phyloP scores from a whole-genome alignment of 768 basidiomycete genomes.

The Mycena albidolilacea region DNA sequence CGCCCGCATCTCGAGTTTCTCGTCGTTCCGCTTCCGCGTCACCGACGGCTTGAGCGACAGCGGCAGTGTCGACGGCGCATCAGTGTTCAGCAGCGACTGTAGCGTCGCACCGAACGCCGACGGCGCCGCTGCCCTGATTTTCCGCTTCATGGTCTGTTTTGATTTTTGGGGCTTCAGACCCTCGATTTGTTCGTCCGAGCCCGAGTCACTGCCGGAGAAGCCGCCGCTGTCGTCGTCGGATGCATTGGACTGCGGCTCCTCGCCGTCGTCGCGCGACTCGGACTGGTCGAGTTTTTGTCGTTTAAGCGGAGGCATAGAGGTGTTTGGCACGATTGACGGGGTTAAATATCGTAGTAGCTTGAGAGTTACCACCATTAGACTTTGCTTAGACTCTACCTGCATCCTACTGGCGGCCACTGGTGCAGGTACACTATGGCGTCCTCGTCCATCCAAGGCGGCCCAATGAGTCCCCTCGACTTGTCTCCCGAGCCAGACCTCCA shows the following conservation, averaged over 20 bases:
- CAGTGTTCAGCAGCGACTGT: slow-evolving; percentile 78
- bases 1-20: slow-evolving; percentile 81
- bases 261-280: slow-evolving; percentile 36
- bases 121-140: slow-evolving; percentile 83
- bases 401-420: neutral
- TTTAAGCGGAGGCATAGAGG: slow-evolving; percentile 67
- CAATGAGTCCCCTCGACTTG: slow-evolving; percentile 61
- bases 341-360: neutral
- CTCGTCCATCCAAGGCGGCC: slow-evolving; percentile 40
- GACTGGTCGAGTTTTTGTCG: slow-evolving; percentile 58
- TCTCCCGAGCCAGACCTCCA: slow-evolving; percentile 85
- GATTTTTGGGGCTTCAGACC: slow-evolving; percentile 73
- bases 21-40: slow-evolving; percentile 77
- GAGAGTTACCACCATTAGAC: neutral
- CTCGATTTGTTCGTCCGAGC: slow-evolving; percentile 68
- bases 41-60: slow-evolving; percentile 86
- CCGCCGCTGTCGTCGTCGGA: slow-evolving; percentile 48
- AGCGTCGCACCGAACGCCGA: slow-evolving; percentile 83
- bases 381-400: neutral
- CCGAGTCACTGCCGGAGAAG: slow-evolving; percentile 42
- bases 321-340: slow-evolving; percentile 5
- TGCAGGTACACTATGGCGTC: slow-evolving; percentile 33
- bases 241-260: slow-evolving; percentile 37
- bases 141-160: slow-evolving; percentile 85
- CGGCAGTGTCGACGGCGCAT: slow-evolving; percentile 78